Percentiles rank a stretch among this genome's conserved stretches.
phyloP scores from a whole-genome alignment of 164 flowering plant species.

The Tinospora cordifolia region DNA sequence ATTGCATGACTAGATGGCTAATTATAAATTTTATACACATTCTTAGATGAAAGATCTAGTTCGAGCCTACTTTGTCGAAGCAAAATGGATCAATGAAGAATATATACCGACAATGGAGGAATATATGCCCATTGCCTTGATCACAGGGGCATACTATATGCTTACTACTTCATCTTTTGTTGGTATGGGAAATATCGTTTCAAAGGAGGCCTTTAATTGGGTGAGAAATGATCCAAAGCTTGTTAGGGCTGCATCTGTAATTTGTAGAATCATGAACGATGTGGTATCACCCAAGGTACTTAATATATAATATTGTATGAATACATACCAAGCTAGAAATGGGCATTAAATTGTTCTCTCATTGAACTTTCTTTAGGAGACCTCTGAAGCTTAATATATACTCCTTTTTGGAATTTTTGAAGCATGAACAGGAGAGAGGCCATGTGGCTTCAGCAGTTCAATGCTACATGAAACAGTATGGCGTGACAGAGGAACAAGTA shows the following conservation, averaged over 20 bases:
- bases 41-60: slow-evolving; percentile 5
- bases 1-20: background rate
- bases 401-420: background rate
- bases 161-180: background rate
- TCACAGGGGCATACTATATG: background rate
- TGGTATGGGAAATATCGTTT: slow-evolving; percentile 7
- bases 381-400: no score
- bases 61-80: slow-evolving; percentile 7
- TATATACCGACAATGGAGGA: slow-evolving; percentile 12
- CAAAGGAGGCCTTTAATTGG: slow-evolving; percentile 11
- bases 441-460: slow-evolving; percentile 26
- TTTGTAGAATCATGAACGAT: slow-evolving; percentile 11
- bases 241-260: background rate
- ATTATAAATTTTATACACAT: background rate
- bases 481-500: slow-evolving; percentile 18
- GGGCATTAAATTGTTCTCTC: no score
- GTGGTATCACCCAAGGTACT: slow-evolving; percentile 9
- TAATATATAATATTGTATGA: background rate
- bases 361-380: no score
- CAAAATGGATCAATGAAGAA: slow-evolving; percentile 7
- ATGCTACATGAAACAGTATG: slow-evolving; percentile 32
- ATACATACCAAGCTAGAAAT: no score
- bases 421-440: slow-evolving; percentile 24
- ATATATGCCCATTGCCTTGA: background rate
- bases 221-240: slow-evolving; percentile 4